Percentiles rank a stretch among this genome's conserved stretches.
phyloP scores from a whole-genome alignment of 2,329 filamentous ascomycete species.

The Aspergillus neoniger region DNA sequence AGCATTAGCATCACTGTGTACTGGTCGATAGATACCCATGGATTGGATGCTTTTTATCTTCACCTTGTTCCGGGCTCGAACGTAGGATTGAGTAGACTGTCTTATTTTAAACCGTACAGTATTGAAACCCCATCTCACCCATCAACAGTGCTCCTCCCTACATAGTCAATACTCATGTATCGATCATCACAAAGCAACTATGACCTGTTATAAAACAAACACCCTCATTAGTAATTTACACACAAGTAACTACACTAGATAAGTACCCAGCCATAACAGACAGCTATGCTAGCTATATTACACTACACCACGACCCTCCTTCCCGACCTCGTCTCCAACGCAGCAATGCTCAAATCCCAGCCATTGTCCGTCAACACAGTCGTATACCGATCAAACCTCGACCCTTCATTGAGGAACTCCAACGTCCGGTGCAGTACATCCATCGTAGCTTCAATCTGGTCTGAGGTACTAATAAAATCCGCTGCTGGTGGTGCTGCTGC shows the following conservation, averaged over 20 bases:
- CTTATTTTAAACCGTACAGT: too few relatives aligned
- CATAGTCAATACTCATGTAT: too few relatives aligned
- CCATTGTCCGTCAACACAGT: constrained; percentile 51
- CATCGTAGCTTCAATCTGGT: constrained; percentile 17
- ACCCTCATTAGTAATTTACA: too few relatives aligned
- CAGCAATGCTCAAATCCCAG: constrained; percentile 67
- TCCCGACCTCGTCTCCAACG: constrained; percentile 66
- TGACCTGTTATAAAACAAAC: too few relatives aligned
- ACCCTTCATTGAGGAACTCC: constrained; percentile 40
- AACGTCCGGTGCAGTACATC: constrained; percentile 48
- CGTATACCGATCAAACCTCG: constrained; percentile 49
- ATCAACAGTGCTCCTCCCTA: too few relatives aligned
- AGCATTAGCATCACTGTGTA: constrained; percentile 10
- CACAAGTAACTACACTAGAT: too few relatives aligned
- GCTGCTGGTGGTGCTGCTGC: not conserved
- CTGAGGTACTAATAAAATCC: not conserved
- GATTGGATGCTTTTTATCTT: constrained; percentile 5
- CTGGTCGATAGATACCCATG: constrained; percentile 18
- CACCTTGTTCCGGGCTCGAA: not conserved
- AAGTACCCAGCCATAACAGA: not conserved
- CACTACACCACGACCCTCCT: constrained; percentile 31
- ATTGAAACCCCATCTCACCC: too few relatives aligned
- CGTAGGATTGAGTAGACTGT: not conserved
- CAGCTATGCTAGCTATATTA: not conserved
- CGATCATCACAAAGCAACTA: too few relatives aligned